A percentile compares a stretch with the other conserved stretches of the same genome.
Conservation (phyloP, 805 yeast species). For the Ogataea kodamae region DNA sequence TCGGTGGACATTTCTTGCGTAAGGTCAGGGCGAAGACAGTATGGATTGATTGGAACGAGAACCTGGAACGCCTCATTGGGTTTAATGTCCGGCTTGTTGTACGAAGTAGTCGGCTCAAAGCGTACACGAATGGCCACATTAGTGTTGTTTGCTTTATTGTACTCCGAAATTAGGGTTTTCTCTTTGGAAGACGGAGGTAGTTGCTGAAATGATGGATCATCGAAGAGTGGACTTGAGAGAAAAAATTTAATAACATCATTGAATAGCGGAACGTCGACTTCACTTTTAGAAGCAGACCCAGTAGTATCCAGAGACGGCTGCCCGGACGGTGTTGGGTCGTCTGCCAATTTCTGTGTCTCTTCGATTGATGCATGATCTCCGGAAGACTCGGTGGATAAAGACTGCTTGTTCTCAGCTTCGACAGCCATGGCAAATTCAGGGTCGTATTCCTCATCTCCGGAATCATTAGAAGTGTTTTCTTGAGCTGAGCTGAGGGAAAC, state of each 20-base stretch:
- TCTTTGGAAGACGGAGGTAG: slow-evolving; percentile 36
- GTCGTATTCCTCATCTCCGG: slow-evolving; percentile 16
- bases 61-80: slow-evolving; percentile 41
- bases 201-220: slow-evolving; percentile 35
- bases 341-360: slow-evolving; percentile 5
- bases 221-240: slow-evolving; percentile 29
- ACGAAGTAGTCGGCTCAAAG: slow-evolving; percentile 35
- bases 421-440: slow-evolving; percentile 14
- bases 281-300: slow-evolving; percentile 26
- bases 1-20: slow-evolving; percentile 50
- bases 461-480: too few species aligned
- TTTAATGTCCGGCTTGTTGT: slow-evolving; percentile 38
- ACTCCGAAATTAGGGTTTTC: slow-evolving; percentile 32
- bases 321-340: too few species aligned
- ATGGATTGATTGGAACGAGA: slow-evolving; percentile 43
- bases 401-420: slow-evolving; percentile 13
- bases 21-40: slow-evolving; percentile 57
- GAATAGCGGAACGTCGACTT: slow-evolving; percentile 35
- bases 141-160: slow-evolving; percentile 28
- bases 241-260: slow-evolving; percentile 32
- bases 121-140: slow-evolving; percentile 26
- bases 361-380: slow-evolving; percentile 4
- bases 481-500: too few species aligned
- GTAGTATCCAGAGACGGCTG: slow-evolving; percentile 1
- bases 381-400: slow-evolving; percentile 3